These are phyloP conservation scores for Paraconiothyrium sp. DNA, from an alignment of 2,329 filamentous ascomycete genomes.

Conservation along the genomic window DNA sequence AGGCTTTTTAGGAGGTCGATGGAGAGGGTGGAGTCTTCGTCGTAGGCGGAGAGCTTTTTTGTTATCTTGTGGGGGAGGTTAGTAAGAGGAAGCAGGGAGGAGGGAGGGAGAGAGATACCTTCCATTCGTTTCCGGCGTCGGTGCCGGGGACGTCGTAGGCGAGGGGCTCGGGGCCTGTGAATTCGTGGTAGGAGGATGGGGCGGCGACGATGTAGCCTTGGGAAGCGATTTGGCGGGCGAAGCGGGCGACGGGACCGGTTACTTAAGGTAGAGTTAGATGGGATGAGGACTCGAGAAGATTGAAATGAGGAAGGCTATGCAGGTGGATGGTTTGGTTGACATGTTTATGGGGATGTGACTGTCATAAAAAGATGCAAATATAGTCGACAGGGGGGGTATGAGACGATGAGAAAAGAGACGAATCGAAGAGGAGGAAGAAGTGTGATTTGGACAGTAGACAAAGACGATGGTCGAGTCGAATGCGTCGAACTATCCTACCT, in stretches of 20 bases:
- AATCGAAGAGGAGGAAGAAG: neutral
- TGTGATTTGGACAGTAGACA: neutral
- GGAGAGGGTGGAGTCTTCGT: slow-evolving; percentile 63
- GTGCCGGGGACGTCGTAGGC: slow-evolving; percentile 89
- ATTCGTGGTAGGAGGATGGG: slow-evolving; percentile 92
- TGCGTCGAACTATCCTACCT: slow-evolving; percentile 61
- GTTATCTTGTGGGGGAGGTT: slow-evolving; percentile 57
- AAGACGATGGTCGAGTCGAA: neutral
- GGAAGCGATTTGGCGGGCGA: slow-evolving; percentile 89
- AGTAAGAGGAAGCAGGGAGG: no score
- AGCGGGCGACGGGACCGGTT: slow-evolving; percentile 87
- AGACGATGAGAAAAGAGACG: neutral
- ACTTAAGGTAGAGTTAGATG: slow-evolving; percentile 57
- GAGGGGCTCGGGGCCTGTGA: slow-evolving; percentile 83
- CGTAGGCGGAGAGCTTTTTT: slow-evolving; percentile 88
- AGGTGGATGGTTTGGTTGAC: no score
- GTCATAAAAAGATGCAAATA: no score
- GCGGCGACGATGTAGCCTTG: slow-evolving; percentile 94
- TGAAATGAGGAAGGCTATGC: no score
- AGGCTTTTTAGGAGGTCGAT: slow-evolving; percentile 54
- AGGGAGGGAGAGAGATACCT: slow-evolving; percentile 48
- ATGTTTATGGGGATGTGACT: no score
- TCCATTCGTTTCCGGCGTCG: slow-evolving; percentile 86
- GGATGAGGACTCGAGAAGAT: neutral
- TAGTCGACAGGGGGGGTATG: neutral